phyloP scores from a whole-genome alignment of 345 rosid genomes.

The Boechera divaricarpa region DNA sequence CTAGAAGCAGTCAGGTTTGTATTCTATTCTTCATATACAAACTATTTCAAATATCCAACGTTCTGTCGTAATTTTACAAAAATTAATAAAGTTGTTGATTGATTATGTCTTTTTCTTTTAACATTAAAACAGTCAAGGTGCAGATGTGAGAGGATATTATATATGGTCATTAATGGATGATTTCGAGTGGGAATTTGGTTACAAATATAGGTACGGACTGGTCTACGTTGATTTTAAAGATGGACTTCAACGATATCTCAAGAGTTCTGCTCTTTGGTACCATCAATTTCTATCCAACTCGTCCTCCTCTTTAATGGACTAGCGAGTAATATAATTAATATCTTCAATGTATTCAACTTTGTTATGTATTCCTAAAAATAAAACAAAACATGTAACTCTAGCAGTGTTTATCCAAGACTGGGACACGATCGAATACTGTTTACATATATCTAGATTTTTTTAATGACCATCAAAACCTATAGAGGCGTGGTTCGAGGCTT shows the following conservation, averaged over 20 bases:
- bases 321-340: not conserved
- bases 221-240: conserved; percentile 53
- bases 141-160: conserved; percentile 54
- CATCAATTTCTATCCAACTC: conserved; percentile 43
- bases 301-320: not conserved
- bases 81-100: not conserved
- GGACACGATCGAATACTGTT: not conserved
- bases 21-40: not conserved
- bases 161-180: conserved; percentile 63
- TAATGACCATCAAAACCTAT: no score
- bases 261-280: conserved; percentile 63
- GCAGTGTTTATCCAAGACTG: not conserved
- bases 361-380: not conserved
- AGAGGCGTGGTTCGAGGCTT: no score
- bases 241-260: conserved; percentile 54
- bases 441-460: not conserved
- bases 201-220: conserved; percentile 50
- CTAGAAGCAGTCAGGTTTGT: conserved; percentile 14
- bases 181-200: conserved; percentile 62
- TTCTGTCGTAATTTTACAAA: not conserved
- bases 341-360: not conserved
- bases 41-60: not conserved
- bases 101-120: not conserved
- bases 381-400: conserved; percentile 3
- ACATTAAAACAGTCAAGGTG: conserved; percentile 45